These are phyloP conservation scores for Ceratocystiopsis minuta DNA, from an alignment of 2,329 filamentous ascomycete genomes.

Conservation along the genomic window DNA sequence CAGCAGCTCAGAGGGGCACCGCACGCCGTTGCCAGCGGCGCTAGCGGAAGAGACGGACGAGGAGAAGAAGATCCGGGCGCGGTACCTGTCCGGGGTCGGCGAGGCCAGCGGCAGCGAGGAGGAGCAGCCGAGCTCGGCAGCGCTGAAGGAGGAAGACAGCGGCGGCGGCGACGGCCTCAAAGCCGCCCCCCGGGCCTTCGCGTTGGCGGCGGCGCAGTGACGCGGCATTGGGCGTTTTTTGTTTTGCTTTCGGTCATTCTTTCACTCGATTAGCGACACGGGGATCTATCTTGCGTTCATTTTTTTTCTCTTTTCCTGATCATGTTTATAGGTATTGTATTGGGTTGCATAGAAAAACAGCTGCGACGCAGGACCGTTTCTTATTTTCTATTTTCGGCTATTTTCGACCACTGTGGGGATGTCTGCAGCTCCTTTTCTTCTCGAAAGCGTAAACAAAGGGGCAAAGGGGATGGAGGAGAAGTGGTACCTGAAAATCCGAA, in stretches of 20 bases:
- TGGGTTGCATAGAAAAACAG: not conserved
- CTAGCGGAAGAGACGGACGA: constrained; percentile 20
- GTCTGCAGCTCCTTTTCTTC: not conserved
- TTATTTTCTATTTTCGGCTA: not conserved
- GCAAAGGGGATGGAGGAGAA: too few species aligned
- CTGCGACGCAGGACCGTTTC: not conserved
- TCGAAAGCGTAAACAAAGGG: too few species aligned
- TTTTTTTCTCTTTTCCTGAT: not conserved
- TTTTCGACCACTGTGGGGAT: too few species aligned
- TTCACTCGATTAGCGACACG: not conserved
- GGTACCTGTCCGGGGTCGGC: constrained; percentile 4
- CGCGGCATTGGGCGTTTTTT: not conserved
- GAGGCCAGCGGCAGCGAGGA: constrained; percentile 4
- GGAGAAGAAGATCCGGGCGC: constrained; percentile 11
- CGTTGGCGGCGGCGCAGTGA: not conserved
- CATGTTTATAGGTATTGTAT: not conserved
- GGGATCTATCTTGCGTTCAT: not conserved
- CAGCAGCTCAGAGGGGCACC: constrained; percentile 40
- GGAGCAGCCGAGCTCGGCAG: not conserved
- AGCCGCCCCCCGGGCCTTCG: too few species aligned
- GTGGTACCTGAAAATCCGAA: too few species aligned
- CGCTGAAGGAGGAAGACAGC: constrained; percentile 11
- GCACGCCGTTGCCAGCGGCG: constrained; percentile 33
- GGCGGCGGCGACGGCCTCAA: constrained; percentile 11
- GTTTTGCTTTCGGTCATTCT: not conserved